phyloP scores from a whole-genome alignment of 1,139 yeast species.

The Nematodospora anomalae region DNA sequence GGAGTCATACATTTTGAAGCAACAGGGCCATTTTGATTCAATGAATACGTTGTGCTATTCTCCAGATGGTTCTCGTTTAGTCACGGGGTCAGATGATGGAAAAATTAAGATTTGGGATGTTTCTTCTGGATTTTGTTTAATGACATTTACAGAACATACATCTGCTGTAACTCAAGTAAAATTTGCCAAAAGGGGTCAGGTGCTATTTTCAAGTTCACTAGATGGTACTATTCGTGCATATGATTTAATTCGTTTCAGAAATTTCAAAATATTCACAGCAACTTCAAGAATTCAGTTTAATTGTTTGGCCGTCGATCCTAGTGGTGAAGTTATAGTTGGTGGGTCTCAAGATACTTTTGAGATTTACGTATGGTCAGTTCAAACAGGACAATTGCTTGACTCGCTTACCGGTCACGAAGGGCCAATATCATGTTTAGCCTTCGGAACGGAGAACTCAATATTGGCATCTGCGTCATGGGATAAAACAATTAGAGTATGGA shows the following conservation, averaged over 20 bases:
- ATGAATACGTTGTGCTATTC: constrained; percentile 83
- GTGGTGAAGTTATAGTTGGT: constrained; percentile 96
- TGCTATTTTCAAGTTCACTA: constrained; percentile 82
- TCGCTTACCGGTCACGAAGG: constrained; percentile 92
- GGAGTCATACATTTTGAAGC: constrained; percentile 90
- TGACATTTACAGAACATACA: constrained; percentile 88
- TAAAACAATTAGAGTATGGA: constrained; percentile 90
- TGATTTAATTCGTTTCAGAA: constrained; percentile 91
- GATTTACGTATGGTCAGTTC: constrained; percentile 96
- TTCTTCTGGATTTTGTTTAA: constrained; percentile 86
- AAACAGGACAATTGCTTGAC: constrained; percentile 88
- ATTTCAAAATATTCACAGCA: constrained; percentile 92
- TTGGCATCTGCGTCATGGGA: constrained; percentile 98
- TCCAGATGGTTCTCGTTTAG: constrained; percentile 91
- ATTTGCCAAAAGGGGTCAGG: constrained; percentile 87
- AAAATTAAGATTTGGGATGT: constrained; percentile 97
- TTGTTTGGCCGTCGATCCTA: constrained; percentile 91
- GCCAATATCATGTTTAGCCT: constrained; percentile 85
- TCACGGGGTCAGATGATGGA: constrained; percentile 96
- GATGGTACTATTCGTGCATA: constrained; percentile 98
- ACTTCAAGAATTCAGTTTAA: constrained; percentile 85
- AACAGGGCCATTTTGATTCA: constrained; percentile 95
- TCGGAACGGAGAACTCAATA: constrained; percentile 76
- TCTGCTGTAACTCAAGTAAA: constrained; percentile 86
- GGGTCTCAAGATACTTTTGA: constrained; percentile 90